Evolutionary conservation across 2,329 filamentous ascomycete genomes (phyloP), one percentile per base, ranked within the genome.

Genomic region (Fusarium brevicatenulatum): DNA sequence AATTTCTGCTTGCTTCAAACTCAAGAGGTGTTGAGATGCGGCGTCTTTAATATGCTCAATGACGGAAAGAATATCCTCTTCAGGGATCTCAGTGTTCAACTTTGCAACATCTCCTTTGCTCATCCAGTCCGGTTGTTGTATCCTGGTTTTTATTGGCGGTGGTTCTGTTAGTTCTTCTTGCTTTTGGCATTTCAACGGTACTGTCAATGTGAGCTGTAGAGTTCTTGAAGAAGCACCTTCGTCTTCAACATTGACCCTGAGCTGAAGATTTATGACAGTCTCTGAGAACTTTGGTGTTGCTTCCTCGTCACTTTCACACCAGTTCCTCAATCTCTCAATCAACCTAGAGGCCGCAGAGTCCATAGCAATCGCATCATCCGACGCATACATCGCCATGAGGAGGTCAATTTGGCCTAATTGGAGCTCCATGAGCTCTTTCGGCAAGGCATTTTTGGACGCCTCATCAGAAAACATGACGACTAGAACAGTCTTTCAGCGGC

Each of bases 71-170:
- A 86, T 77, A 70, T 89, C 87, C 15, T 79, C 79, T 13, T 82
- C 79, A 4, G 86, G 84, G 34, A 88, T 82, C 10, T 79, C 78
- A 1, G 80, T 59, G 7, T 81, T 80, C 9, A 89, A 66, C 9
- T 67, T 70, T 0, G 82, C 78, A 1, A 84, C 75, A 28, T 87
- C 83, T 11, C 85, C 84, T 73, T 85, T 87, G 63, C 82, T 87
- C 79, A 89, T 83, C 87, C 87, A 89, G 0, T 79, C 74, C 2
- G 87, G 86, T 49, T 88, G 86, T 11, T 85, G 84, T 15, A 88
- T 74, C 8, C 83, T 81, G 13, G 84, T 79, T n/a, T 75, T 80
- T 5, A 84, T 78, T 8, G 79, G 75, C 2, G 86, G 85, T 3
- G 85, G 77, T 19, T 87, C 84, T 0, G 73, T 62, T 5, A 18